Percentiles rank a stretch among this genome's conserved stretches.
These are phyloP conservation scores for Trichoderma simmonsii DNA, from an alignment of 2,329 filamentous ascomycete species.

Conservation along the genomic window DNA sequence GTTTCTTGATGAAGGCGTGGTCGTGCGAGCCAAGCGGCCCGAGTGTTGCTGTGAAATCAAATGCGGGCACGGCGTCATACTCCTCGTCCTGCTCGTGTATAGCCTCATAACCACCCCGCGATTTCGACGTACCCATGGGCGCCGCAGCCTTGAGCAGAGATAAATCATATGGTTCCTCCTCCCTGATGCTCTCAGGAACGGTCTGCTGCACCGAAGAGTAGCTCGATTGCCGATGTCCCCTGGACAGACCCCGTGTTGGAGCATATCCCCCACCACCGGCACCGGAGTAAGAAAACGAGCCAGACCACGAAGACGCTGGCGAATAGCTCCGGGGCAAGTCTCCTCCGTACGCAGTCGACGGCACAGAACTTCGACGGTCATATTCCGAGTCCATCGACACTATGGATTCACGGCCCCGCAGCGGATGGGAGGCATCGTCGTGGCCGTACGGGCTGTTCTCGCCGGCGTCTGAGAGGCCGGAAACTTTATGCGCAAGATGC, in stretches of 20 bases:
- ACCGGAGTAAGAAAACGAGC: constrained; percentile 29
- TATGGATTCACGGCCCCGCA: constrained; percentile 29
- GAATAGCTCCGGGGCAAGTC: constrained; percentile 23
- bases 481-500: constrained; percentile 32
- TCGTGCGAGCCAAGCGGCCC: constrained; percentile 46
- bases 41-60: constrained; percentile 47
- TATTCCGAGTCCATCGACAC: constrained; percentile 22
- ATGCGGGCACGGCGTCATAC: constrained; percentile 29
- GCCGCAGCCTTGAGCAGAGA: constrained; percentile 42
- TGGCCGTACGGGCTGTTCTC: constrained; percentile 31
- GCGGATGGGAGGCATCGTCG: constrained; percentile 21
- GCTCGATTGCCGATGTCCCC: constrained; percentile 25
- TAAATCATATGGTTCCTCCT: constrained; percentile 42
- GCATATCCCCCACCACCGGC: constrained; percentile 25
- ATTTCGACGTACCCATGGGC: constrained; percentile 33
- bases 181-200: constrained; percentile 31
- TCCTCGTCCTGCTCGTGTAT: constrained; percentile 31
- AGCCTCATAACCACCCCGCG: constrained; percentile 31
- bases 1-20: constrained; percentile 41
- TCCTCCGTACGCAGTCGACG: constrained; percentile 18
- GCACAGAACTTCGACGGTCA: constrained; percentile 17
- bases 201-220: constrained; percentile 27
- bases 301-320: constrained; percentile 25
- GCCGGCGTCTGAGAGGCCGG: constrained; percentile 34
- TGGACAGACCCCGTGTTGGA: constrained; percentile 27